Percentiles rank a stretch among this genome's conserved stretches.
Evolutionary conservation across 495 filamentous ascomycete genomes (phyloP).

Genomic region (Jackrogersella multiformis): DNA sequence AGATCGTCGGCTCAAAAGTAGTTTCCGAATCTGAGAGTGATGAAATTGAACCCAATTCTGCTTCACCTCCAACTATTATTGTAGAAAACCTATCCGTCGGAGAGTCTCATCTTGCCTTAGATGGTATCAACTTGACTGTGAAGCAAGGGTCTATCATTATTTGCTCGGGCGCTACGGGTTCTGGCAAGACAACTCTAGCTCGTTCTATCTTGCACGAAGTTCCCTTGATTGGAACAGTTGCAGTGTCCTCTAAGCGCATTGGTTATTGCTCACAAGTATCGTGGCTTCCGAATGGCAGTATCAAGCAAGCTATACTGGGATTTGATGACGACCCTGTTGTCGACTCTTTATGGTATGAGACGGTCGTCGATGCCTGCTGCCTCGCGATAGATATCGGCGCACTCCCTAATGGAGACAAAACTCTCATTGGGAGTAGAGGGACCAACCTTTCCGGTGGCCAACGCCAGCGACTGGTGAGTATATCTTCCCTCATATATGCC

Average conservation of each 20-base stretch:
- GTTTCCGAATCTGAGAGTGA: background rate
- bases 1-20: background rate
- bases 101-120: conserved; percentile 20
- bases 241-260: conserved; percentile 25
- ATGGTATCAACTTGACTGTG: conserved; percentile 31
- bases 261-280: conserved; percentile 46
- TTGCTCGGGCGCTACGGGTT: conserved; percentile 50
- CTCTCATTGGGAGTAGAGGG: conserved; percentile 69
- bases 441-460: conserved; percentile 74
- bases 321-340: conserved; percentile 12
- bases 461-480: conserved; percentile 64
- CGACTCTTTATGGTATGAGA: conserved; percentile 62
- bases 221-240: conserved; percentile 45
- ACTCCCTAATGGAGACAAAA: conserved; percentile 65
- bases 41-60: background rate
- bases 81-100: conserved; percentile 11
- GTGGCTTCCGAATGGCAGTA: conserved; percentile 53
- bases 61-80: conserved; percentile 1
- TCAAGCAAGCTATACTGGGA: conserved; percentile 53
- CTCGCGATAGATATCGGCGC: conserved; percentile 65
- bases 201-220: conserved; percentile 50
- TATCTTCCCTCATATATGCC: background rate
- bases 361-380: conserved; percentile 67
- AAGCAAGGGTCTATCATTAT: conserved; percentile 35
- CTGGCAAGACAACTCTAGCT: conserved; percentile 53